These are phyloP conservation scores for Porcisia hertigi DNA, from an alignment of 208 protist genomes.

Conservation along the genomic window DNA sequence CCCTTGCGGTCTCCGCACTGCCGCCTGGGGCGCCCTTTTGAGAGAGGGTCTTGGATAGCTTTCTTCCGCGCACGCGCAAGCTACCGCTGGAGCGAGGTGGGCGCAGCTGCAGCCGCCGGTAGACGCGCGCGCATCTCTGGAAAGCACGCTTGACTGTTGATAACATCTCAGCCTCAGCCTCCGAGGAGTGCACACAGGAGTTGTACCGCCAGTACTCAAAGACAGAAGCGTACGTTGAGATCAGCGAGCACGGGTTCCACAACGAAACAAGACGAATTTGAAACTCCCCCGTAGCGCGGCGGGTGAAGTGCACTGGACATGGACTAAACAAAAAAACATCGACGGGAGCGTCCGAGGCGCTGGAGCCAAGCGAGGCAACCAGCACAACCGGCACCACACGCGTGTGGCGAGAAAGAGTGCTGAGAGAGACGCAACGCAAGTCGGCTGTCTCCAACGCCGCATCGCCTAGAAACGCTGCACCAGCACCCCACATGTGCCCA, in stretches of 20 bases:
- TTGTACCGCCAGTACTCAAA: conserved; percentile 62
- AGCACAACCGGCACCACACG: conserved; percentile 28
- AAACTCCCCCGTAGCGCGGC: conserved; percentile 13
- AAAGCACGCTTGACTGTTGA: not conserved
- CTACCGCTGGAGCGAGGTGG: not conserved
- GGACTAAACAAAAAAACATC: conserved; percentile 35
- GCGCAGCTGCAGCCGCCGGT: conserved; percentile 7
- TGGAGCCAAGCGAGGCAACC: not conserved
- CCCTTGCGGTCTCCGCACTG: not conserved
- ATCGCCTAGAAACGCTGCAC: not conserved
- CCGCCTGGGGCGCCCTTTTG: not conserved
- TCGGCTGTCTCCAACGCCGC: conserved; percentile 5
- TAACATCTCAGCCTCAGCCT: not conserved
- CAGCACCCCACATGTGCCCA: conserved; percentile 61
- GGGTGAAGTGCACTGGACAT: conserved; percentile 30
- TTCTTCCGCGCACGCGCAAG: not conserved
- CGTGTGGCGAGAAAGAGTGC: conserved; percentile 22
- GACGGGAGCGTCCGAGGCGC: not conserved
- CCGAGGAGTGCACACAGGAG: not conserved
- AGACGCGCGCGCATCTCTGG: conserved; percentile 13
- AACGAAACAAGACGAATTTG: conserved; percentile 50
- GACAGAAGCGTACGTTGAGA: conserved; percentile 22
- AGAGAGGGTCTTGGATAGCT: not conserved
- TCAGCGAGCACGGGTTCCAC: conserved; percentile 51
- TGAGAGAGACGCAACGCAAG: not conserved